These are phyloP conservation scores for Phragmites australis DNA, from an alignment of 176 grass and related monocot species.

Conservation along the genomic window DNA sequence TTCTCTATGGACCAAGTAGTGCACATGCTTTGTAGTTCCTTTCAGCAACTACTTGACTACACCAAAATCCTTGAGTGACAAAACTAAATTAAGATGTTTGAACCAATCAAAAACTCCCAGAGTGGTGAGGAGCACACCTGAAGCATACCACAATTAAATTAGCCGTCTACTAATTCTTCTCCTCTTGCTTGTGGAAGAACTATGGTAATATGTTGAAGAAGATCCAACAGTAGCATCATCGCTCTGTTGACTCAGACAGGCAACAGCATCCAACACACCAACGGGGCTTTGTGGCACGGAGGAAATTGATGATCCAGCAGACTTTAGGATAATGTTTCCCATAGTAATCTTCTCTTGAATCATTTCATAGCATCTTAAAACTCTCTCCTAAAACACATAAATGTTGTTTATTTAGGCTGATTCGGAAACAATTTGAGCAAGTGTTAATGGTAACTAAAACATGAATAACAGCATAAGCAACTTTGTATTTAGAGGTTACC, in stretches of 20 bases:
- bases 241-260: conserved; percentile 81
- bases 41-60: conserved; percentile 50
- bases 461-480: conserved; percentile 9
- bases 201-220: conserved; percentile 51
- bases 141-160: conserved; percentile 34
- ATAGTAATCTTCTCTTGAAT: conserved; percentile 69
- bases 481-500: neutral
- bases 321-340: conserved; percentile 55
- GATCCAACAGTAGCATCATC: conserved; percentile 67
- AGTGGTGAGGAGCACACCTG: conserved; percentile 46
- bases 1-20: conserved; percentile 40
- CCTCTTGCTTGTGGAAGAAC: conserved; percentile 73
- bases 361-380: conserved; percentile 68
- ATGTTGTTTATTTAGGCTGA: neutral
- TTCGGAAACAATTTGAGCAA: conserved; percentile 34
- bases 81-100: conserved; percentile 50
- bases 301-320: conserved; percentile 44
- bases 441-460: neutral
- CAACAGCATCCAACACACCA: conserved; percentile 75
- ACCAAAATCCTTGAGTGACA: conserved; percentile 39
- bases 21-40: conserved; percentile 42
- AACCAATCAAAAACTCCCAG: conserved; percentile 52
- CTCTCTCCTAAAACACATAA: conserved; percentile 59
- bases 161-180: conserved; percentile 70
- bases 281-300: conserved; percentile 78